Evolutionary conservation across 768 basidiomycete species (phyloP), one percentile per base, ranked within the genome.

Genomic region (Multifurca ochricompacta): DNA sequence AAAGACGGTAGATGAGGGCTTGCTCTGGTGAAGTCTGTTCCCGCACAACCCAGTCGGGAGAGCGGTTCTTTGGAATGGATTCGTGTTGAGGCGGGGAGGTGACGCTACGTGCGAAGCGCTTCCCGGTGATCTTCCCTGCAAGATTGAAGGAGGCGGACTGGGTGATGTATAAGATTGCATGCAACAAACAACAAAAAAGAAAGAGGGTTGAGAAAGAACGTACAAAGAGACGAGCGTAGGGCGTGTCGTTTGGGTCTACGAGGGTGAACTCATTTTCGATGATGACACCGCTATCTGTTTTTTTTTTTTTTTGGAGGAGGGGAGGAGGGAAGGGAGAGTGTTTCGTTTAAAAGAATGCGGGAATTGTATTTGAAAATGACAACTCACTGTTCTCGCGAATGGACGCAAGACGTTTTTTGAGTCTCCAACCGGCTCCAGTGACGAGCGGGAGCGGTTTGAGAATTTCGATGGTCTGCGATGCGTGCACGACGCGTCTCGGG

Each of bases 301-400:
- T 45, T 21, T 10, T 4, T 5, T 1, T 9, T 1, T 18, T 18
- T 2, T 6, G 11, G 28, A 9, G 25, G 0, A 18, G 7, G 18
- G 10, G 27, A n/a, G 1, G 19, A 32, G 14, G 42, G 19, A 18
- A n/a, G n/a, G n/a, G n/a, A n/a, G n/a, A n/a, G n/a, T n/a, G n/a
- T n/a, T n/a, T n/a, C n/a, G n/a, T n/a, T n/a, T n/a, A n/a, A n/a
- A n/a, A n/a, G n/a, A n/a, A 13, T 21, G 56, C 21, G 25, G 41
- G 48, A 36, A 39, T 28, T 32, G 25, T 21, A 47, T 51, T 36
- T 4, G 13, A 6, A 14, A 32, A 18, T 8, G 44, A 31, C 6
- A 1, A 69, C 84, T 49, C 59, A 89, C 90, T 91, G 67, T 93
- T 93, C 71, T 94, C 91, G 42, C 77, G 78, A 19, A 92, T 74